phyloP scores from a whole-genome alignment of 768 basidiomycete genomes.

The Austroboletus festivus region DNA sequence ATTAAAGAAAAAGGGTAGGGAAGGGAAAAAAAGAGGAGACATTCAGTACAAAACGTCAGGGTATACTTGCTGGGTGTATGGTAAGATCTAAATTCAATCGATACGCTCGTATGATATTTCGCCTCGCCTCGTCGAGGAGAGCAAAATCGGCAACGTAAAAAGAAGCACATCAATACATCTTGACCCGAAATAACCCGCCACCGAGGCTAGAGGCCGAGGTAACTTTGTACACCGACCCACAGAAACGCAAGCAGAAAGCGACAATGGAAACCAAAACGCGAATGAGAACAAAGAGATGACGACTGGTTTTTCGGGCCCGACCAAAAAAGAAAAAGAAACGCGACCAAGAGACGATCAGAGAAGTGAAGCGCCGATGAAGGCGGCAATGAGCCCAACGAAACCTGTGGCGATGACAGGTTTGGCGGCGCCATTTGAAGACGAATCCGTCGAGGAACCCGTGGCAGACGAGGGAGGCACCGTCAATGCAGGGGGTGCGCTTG shows the following conservation, averaged over 20 bases:
- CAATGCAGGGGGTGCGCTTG: not conserved
- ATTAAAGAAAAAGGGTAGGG: not conserved
- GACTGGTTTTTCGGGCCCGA: not conserved
- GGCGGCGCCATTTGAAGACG: slow-evolving; percentile 19
- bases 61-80: not conserved
- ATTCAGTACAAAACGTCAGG: not conserved
- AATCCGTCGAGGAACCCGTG: not conserved
- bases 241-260: not conserved
- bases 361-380: slow-evolving; percentile 21
- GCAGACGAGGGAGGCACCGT: not conserved
- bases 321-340: not conserved
- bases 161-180: not conserved
- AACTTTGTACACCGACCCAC: not conserved
- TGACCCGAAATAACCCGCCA: not conserved
- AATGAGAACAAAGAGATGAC: not conserved
- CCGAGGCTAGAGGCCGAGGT: not conserved
- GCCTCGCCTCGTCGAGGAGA: slow-evolving; percentile 6
- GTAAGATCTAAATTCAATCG: slow-evolving; percentile 1
- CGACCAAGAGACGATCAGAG: slow-evolving; percentile 9
- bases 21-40: too few relatives aligned
- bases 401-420: slow-evolving; percentile 25
- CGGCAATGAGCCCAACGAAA: slow-evolving; percentile 19
- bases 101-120: slow-evolving; percentile 2
- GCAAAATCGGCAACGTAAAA: not conserved
- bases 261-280: not conserved